A percentile compares a stretch with the other conserved stretches of the same genome.
phyloP scores from a whole-genome alignment of 2,329 filamentous ascomycete species.

The Pyrenophora teres region DNA sequence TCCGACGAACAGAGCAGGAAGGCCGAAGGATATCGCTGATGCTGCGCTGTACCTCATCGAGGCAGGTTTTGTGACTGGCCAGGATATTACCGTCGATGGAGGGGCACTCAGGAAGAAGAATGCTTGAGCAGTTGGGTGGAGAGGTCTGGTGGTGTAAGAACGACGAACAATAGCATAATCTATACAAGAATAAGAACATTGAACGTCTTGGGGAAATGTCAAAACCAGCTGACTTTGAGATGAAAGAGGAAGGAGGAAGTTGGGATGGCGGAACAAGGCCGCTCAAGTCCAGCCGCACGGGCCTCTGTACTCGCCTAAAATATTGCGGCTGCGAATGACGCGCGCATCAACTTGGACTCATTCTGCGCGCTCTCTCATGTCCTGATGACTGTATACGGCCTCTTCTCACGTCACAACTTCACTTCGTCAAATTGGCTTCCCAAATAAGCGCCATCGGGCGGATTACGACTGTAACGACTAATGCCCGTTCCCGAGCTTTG shows the following conservation, averaged over 20 bases:
- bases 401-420: slow-evolving; percentile 13
- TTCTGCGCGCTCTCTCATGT: background rate
- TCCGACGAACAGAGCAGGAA: slow-evolving; percentile 52
- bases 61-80: slow-evolving; percentile 47
- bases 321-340: slow-evolving; percentile 10
- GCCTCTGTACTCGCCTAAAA: slow-evolving; percentile 8
- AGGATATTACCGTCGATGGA: slow-evolving; percentile 47
- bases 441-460: slow-evolving; percentile 27
- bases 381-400: slow-evolving; percentile 7
- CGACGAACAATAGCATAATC: too few species aligned
- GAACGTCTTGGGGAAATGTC: background rate
- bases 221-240: background rate
- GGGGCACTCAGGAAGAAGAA: slow-evolving; percentile 45
- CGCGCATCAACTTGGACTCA: slow-evolving; percentile 5
- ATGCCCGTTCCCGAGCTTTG: slow-evolving; percentile 16
- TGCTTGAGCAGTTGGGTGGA: background rate
- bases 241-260: background rate
- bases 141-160: too few species aligned
- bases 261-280: slow-evolving; percentile 2
- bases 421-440: slow-evolving; percentile 39
- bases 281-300: slow-evolving; percentile 6
- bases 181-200: background rate
- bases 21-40: slow-evolving; percentile 53
- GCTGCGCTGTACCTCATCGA: slow-evolving; percentile 50
- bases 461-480: slow-evolving; percentile 33